phyloP scores from a whole-genome alignment of 2,329 filamentous ascomycete genomes.

The Fusarium palustre region DNA sequence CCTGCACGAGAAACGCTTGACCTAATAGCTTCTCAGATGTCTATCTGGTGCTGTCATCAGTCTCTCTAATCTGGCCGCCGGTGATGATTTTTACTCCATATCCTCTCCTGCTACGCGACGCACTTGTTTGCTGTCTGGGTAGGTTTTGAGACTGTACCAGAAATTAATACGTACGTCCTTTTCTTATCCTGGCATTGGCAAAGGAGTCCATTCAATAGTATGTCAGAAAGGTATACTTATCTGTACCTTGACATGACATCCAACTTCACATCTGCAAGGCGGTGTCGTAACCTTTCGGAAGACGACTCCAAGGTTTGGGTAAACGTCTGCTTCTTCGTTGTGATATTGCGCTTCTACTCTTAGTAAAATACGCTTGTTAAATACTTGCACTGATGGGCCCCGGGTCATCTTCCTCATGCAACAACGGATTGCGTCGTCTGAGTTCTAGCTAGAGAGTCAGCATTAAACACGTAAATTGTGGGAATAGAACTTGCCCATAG shows the following conservation, averaged over 20 bases:
- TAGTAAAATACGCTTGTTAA: no score
- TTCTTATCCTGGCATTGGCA: background rate
- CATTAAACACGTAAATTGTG: background rate
- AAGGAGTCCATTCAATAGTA: no score
- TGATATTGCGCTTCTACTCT: background rate
- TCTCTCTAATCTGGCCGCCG: background rate
- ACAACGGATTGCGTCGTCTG: background rate
- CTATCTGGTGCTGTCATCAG: background rate
- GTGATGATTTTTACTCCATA: background rate
- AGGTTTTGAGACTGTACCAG: background rate
- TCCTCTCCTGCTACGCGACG: no score
- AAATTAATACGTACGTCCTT: background rate
- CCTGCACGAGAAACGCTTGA: background rate
- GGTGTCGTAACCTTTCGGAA: background rate
- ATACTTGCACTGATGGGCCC: background rate
- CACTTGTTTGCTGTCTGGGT: background rate
- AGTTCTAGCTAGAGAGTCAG: background rate
- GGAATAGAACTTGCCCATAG: constrained; percentile 2
- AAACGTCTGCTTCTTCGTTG: background rate
- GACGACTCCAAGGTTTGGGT: background rate
- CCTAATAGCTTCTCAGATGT: background rate
- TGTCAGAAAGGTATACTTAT: background rate
- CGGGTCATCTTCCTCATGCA: background rate
- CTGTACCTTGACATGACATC: no score
- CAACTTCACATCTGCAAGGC: background rate